Percentiles rank a stretch among this genome's conserved stretches.
Evolutionary conservation across 495 filamentous ascomycete species (phyloP).

Genomic region (Talaromyces adpressus): DNA sequence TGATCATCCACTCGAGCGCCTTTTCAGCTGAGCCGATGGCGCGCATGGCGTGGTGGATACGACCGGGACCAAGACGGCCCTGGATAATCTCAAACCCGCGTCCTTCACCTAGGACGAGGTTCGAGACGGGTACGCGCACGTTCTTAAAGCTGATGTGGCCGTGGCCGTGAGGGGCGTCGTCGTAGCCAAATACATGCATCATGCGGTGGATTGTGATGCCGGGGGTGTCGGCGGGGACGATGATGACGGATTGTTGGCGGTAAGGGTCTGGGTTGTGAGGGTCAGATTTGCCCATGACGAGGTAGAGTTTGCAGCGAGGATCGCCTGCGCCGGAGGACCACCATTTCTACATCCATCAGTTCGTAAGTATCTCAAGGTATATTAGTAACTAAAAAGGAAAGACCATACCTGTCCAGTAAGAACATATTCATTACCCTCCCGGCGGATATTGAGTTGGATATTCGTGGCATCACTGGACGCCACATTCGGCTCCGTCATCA

Average conservation of each 20-base stretch:
- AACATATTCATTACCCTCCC: constrained; percentile 74
- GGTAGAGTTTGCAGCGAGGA: constrained; percentile 80
- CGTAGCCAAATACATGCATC: constrained; percentile 86
- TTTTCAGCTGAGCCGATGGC: constrained; percentile 78
- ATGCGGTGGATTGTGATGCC: constrained; percentile 81
- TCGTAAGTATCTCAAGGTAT: neutral
- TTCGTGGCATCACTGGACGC: constrained; percentile 86
- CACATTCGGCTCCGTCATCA: constrained; percentile 88
- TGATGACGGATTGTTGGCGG: constrained; percentile 81
- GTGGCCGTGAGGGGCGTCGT: constrained; percentile 91
- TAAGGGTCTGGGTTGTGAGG: constrained; percentile 65
- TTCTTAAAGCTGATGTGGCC: constrained; percentile 81
- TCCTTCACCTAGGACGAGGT: constrained; percentile 81
- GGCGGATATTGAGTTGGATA: constrained; percentile 73
- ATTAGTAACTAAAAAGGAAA: neutral
- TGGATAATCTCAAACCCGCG: constrained; percentile 97
- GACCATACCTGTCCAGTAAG: constrained; percentile 72
- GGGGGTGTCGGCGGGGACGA: constrained; percentile 67
- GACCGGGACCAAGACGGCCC: constrained; percentile 81
- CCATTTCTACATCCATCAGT: constrained; percentile 62
- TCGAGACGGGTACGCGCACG: constrained; percentile 69
- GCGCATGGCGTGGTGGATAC: constrained; percentile 93
- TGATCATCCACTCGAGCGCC: constrained; percentile 83
- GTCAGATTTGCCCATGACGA: constrained; percentile 86
- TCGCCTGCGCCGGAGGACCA: constrained; percentile 92